phyloP scores from a whole-genome alignment of 75 land plant species.

The Cunninghamia lanceolata region DNA sequence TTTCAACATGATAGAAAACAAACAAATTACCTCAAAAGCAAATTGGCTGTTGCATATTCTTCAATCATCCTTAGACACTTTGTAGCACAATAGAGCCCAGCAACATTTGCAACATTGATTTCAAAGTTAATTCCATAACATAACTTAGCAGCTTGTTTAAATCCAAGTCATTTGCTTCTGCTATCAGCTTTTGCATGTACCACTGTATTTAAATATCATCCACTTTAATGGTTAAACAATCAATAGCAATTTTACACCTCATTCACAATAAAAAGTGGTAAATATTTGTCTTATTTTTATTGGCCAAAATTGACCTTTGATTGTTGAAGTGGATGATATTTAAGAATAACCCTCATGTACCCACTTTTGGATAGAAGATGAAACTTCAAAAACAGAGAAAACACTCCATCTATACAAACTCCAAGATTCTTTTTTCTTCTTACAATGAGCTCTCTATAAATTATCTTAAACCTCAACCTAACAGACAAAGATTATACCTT shows the following conservation, averaged over 20 bases:
- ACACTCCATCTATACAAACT: background rate
- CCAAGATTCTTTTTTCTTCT: background rate
- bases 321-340: no score
- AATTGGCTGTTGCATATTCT: conserved; percentile 43
- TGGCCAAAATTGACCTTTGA: no score
- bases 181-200: conserved; percentile 69
- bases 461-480: background rate
- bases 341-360: no score
- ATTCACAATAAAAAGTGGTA: no score
- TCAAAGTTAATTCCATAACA: conserved; percentile 86
- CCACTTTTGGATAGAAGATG: conserved; percentile 86
- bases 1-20: background rate
- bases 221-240: no score
- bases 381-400: conserved; percentile 40
- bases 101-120: conserved; percentile 76
- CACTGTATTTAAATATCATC: no score
- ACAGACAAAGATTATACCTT: conserved; percentile 44
- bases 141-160: conserved; percentile 78
- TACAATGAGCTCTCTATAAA: background rate
- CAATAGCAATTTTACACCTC: no score
- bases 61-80: conserved; percentile 76
- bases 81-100: conserved; percentile 67
- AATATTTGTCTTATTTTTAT: no score
- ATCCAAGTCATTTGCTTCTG: conserved; percentile 45
- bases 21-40: conserved; percentile 11